Evolutionary conservation across 1,139 yeast genomes (phyloP), one percentile per base, ranked within the genome.

Genomic region (Meyerozyma elateridarum): DNA sequence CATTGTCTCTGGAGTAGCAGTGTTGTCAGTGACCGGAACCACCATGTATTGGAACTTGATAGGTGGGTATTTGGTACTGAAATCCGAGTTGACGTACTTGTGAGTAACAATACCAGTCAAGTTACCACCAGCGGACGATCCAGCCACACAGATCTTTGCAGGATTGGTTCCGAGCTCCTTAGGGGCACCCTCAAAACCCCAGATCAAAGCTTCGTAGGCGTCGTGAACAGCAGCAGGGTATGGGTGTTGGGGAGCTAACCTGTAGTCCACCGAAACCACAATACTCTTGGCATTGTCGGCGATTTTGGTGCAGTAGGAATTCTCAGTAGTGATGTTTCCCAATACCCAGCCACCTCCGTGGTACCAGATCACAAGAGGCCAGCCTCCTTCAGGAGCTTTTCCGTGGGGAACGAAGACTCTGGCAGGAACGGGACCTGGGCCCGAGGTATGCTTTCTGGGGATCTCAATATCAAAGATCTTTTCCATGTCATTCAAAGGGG

Each of bases 291-390:
- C 55, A 31, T 47, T 37, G 18, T 59, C 60, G 13, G 70, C 67
- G 25, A 64, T 46, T 34, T 65, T 63, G 7, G 73, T 58, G 38
- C 73, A 68, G 45, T 55, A 64, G 2, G 68, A 58, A 49, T 70
- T 68, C 36, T 70, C 76, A 4, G 75, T 64, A 33, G 38, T 47
- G 29, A 70, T 63, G 31, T 55, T 52, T 3, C 76, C 75, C n/a
- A 70, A 52, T 1, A 63, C 70, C 70, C 73, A 68, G 5, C 67
- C 68, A 19, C 72, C 72, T n/a, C 76, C 76, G 40, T 70, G 76
- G 48, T 51, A 67, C 70, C 71, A 69, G 8, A 69, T 42, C 21
- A 61, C 55, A 22, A 64, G 52, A 2, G 76, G 75, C 63, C 69
- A 66, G 1, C 74, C 74, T 4, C 43, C 50, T 2, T 33, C 51